Evolutionary conservation across 2,329 filamentous ascomycete genomes (phyloP).

Genomic region (Hypoxylon sp.): DNA sequence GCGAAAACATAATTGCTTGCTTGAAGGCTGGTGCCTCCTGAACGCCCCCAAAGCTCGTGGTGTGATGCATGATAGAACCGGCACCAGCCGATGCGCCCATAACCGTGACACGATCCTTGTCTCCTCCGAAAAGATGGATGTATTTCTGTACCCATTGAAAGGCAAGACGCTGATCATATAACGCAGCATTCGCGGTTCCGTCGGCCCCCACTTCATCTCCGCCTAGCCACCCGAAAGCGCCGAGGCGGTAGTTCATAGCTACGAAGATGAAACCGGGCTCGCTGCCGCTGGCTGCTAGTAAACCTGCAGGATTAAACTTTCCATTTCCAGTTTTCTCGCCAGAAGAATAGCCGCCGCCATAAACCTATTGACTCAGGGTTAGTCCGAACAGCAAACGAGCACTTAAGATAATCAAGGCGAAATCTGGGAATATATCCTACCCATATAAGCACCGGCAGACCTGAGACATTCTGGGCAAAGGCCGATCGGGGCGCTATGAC

Average conservation of each 20-base stretch:
- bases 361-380: neutral
- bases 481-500: slow-evolving; percentile 16
- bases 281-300: slow-evolving; percentile 9
- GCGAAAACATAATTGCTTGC: slow-evolving; percentile 21
- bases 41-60: slow-evolving; percentile 13
- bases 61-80: slow-evolving; percentile 21
- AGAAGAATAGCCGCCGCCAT: slow-evolving; percentile 16
- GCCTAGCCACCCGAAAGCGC: slow-evolving; percentile 19
- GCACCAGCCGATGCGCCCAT: slow-evolving; percentile 25
- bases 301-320: slow-evolving; percentile 17
- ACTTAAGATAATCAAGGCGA: neutral
- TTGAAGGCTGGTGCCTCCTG: slow-evolving; percentile 12
- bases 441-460: slow-evolving; percentile 17
- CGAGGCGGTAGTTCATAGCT: slow-evolving; percentile 22
- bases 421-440: neutral
- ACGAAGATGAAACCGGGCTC: slow-evolving; percentile 19
- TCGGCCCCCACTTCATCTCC: slow-evolving; percentile 5
- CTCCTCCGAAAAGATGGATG: slow-evolving; percentile 19
- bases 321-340: slow-evolving; percentile 19
- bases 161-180: slow-evolving; percentile 22
- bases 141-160: slow-evolving; percentile 25
- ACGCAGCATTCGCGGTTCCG: slow-evolving; percentile 3
- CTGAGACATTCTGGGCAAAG: slow-evolving; percentile 1
- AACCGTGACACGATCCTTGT: slow-evolving; percentile 16
- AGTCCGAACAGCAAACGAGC: neutral